Percentiles rank a stretch among this genome's conserved stretches.
phyloP scores from a whole-genome alignment of 2,329 filamentous ascomycete genomes.

The Clonostachys solani region DNA sequence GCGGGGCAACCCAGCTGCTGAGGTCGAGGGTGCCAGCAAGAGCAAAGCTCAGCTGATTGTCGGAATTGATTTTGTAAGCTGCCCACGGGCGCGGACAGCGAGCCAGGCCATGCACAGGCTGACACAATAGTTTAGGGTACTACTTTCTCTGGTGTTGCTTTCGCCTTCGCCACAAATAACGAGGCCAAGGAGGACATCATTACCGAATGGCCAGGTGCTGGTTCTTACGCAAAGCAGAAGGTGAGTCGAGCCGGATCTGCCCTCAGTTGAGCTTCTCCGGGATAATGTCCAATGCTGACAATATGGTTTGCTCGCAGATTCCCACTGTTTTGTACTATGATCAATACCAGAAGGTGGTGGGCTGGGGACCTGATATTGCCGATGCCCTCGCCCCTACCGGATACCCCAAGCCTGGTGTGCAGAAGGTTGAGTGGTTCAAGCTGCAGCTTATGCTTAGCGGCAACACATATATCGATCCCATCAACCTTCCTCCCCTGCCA shows the following conservation, averaged over 20 bases:
- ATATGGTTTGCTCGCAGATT: constrained; percentile 56
- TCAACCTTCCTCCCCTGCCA: constrained; percentile 94
- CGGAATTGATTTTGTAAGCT: constrained; percentile 91
- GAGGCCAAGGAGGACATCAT: constrained; percentile 99
- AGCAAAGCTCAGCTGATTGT: constrained; percentile 98
- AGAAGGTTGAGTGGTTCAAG: constrained; percentile 99
- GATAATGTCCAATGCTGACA: constrained; percentile 2
- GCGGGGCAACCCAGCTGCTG: constrained; percentile 49
- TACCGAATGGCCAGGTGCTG: constrained; percentile 96
- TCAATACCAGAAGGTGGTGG: constrained; percentile 99
- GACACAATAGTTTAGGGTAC: constrained; percentile 61
- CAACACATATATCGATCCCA: constrained; percentile 98
- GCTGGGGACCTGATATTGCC: constrained; percentile 97
- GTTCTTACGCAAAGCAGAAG: constrained; percentile 98
- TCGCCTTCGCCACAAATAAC: constrained; percentile 95
- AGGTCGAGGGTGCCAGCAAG: constrained; percentile 83
- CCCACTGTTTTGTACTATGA: constrained; percentile 99
- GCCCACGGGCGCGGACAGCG: not conserved
- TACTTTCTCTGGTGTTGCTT: constrained; percentile 96
- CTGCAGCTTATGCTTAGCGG: constrained; percentile 97
- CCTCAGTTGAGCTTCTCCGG: not conserved
- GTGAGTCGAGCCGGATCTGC: constrained; percentile 38
- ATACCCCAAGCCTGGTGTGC: constrained; percentile 95
- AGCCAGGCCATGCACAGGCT: not conserved
- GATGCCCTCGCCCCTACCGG: constrained; percentile 94